Base-by-base conservation (phyloP, 2,329 filamentous ascomycete species). In the Fusarium sp. region DNA sequence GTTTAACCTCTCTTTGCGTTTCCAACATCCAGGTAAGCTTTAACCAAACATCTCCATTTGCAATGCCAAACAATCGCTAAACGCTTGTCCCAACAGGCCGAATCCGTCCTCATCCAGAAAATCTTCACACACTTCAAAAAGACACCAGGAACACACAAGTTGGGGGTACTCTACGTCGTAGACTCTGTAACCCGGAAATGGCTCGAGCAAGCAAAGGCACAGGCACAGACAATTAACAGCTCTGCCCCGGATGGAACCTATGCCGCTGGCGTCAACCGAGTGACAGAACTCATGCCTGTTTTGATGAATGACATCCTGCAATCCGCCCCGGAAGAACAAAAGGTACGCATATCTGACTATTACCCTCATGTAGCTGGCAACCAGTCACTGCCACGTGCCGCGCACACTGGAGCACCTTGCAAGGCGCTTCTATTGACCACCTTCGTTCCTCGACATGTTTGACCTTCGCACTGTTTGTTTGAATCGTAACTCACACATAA, bases 151-250 rank as follows among this genome's bases (percentile, higher is more conserved):
- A 97, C 94, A 82, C 95, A 99, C 89, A 99, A 99, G 86, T 89
- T 99, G 83, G 96, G 96, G 85, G 95, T 98, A 80, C 92, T 99
- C 85, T 99, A 99, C 91, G 95, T 98, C 85, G 94, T 99, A 95
- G 96, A 99, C 89, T 97, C 95, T 87, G 95, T 99, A 89, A 95
- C 95, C 83, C 94, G 96, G 84, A 95, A 97, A 86, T 99, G 96
- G 95, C 91, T 97, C 86, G 95, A 98, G 83, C 93, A 94, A 84
- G 95, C 96, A 79, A 96, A 95, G 84, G 89, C 91, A 79, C 89
- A 93, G 76, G 93, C 93, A 79, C 95, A 98, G 81, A 84, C 92
- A 80, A 90, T 94, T 83, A 93, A 93, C 84, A 91, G 89, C 82
- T 88, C 90, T 83, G 94, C 95, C 75, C 90, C 92, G 75, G 94